Conservation (phyloP, 441 rosid genomes). For the Biscutella laevigata region DNA sequence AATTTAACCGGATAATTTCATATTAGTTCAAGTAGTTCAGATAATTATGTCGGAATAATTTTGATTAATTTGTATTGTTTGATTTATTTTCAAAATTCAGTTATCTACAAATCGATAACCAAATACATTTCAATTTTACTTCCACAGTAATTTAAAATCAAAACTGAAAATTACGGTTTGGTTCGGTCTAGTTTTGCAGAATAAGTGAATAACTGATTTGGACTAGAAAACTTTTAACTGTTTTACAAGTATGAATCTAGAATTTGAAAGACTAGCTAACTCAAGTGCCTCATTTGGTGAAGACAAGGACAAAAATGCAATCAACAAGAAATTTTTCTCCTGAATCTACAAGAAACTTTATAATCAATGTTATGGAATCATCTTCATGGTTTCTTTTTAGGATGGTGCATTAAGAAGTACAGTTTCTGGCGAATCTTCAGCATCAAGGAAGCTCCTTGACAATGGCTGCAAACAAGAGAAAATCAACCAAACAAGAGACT, state of each 20-base stretch:
- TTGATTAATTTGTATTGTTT: too few species aligned
- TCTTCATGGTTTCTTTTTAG: constrained; percentile 13
- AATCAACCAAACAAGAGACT: background rate
- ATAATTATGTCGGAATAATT: too few species aligned
- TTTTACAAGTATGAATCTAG: background rate
- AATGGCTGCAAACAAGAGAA: constrained; percentile 38
- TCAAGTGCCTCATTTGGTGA: constrained; percentile 3
- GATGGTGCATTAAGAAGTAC: constrained; percentile 37
- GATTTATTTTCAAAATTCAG: too few species aligned
- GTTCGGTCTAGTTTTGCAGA: too few species aligned
- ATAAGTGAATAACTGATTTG: too few species aligned
- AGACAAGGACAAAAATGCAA: background rate
- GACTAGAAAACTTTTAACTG: background rate
- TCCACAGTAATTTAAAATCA: too few species aligned
- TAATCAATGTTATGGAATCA: background rate
- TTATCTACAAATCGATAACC: too few species aligned
- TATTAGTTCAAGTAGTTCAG: too few species aligned
- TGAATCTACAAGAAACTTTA: constrained; percentile 3
- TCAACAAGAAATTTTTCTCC: background rate
- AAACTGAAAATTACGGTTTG: too few species aligned
- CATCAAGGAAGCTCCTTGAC: constrained; percentile 57
- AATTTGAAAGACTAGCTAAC: constrained; percentile 11
- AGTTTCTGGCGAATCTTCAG: constrained; percentile 41
- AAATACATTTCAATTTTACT: too few species aligned
- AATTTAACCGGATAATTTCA: too few species aligned